These are phyloP conservation scores for Talinum fruticosum DNA, from an alignment of 148 eudicot genomes.

Conservation along the genomic window DNA sequence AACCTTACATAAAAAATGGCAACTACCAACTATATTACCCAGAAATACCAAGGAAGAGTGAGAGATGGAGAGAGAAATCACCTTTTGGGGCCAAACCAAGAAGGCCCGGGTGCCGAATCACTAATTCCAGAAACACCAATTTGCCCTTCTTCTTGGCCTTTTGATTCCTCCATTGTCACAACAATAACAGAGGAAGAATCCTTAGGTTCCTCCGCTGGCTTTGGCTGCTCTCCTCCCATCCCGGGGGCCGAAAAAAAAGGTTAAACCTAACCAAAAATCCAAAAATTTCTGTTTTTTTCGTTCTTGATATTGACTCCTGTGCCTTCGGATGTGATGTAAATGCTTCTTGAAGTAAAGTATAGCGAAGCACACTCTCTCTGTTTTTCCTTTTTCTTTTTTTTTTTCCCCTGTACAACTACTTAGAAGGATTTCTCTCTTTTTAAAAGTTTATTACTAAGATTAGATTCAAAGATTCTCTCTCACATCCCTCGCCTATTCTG, in stretches of 20 bases:
- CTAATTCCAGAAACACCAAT: slow-evolving; percentile 24
- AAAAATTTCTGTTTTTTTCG: not conserved
- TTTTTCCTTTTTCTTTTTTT: not conserved
- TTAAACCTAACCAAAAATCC: not conserved
- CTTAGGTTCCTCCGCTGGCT: slow-evolving; percentile 29
- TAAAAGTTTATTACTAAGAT: not conserved
- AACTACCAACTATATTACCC: not conserved
- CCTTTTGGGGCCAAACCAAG: slow-evolving; percentile 89
- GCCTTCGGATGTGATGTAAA: slow-evolving; percentile 15
- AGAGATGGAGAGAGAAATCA: slow-evolving; percentile 11
- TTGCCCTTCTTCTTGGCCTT: slow-evolving; percentile 13
- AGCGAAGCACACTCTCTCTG: not conserved
- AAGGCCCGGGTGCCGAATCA: slow-evolving; percentile 41
- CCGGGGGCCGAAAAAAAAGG: not conserved
- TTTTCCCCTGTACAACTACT: not conserved
- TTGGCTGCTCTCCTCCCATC: slow-evolving; percentile 33
- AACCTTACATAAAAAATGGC: not conserved
- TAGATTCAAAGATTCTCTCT: slow-evolving; percentile 10
- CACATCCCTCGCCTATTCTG: slow-evolving; percentile 7
- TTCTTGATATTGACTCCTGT: slow-evolving; percentile 12
- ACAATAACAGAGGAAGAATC: slow-evolving; percentile 23
- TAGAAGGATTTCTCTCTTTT: slow-evolving; percentile 1
- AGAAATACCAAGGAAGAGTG: not conserved
- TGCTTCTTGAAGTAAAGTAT: slow-evolving; percentile 8
- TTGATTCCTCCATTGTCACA: slow-evolving; percentile 33